Evolutionary conservation across 2,329 filamentous ascomycete genomes (phyloP).

Genomic region (Penicillium sp.): DNA sequence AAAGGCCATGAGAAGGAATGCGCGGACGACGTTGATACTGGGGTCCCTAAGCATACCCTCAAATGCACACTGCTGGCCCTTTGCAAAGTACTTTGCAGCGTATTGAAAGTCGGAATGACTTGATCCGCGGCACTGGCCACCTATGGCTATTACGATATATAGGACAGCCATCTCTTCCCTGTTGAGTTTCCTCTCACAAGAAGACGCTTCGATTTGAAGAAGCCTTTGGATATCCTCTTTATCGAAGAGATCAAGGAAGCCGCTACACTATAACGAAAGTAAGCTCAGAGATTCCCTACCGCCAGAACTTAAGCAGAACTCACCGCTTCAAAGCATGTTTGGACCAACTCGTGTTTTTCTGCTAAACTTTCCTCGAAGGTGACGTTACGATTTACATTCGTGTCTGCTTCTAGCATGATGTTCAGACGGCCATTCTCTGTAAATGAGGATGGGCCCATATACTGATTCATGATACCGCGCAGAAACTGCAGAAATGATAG

Average conservation of each 20-base stretch:
- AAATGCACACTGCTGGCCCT: conserved; percentile 48
- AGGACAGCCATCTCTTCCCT: conserved; percentile 21
- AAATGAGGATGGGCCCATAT: conserved; percentile 54
- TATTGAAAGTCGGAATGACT: conserved; percentile 26
- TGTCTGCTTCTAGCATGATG: conserved; percentile 51
- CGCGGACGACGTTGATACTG: conserved; percentile 50
- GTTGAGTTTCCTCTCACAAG: conserved; percentile 17
- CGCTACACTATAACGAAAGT: conserved; percentile 31
- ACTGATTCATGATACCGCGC: conserved; percentile 46
- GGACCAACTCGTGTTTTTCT: conserved; percentile 32
- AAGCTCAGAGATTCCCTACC: neutral
- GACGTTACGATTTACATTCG: conserved; percentile 30
- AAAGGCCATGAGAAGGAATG: conserved; percentile 56
- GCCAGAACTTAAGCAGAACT: conserved; percentile 7
- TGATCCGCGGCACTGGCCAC: conserved; percentile 45
- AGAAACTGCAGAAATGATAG: conserved; percentile 54
- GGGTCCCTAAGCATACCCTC: conserved; percentile 52
- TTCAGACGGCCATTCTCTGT: conserved; percentile 50
- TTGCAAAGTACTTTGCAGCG: conserved; percentile 43
- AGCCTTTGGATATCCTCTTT: conserved; percentile 22
- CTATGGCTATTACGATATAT: conserved; percentile 51
- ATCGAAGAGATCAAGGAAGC: conserved; percentile 37
- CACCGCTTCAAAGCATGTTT: conserved; percentile 27
- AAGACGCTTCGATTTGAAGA: conserved; percentile 8
- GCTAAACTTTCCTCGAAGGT: conserved; percentile 30